Conservation (phyloP, 2,329 filamentous ascomycete genomes). For the Penicillium aurantiogriseum region DNA sequence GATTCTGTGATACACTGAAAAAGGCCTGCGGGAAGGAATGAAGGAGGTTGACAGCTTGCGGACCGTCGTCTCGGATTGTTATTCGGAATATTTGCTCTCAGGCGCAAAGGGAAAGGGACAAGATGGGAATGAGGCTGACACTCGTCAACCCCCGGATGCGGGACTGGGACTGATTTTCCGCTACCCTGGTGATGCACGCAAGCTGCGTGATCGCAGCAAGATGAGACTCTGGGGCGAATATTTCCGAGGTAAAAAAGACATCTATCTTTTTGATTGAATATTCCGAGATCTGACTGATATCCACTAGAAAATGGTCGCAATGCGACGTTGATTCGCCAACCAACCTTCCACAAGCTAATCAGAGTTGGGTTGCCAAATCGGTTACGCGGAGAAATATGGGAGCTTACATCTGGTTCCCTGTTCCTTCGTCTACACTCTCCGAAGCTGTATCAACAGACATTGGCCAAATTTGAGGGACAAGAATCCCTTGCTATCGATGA, state of each 20-base stretch:
- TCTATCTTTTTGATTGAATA: background rate
- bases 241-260: slow-evolving; percentile 55
- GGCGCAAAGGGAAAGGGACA: slow-evolving; percentile 44
- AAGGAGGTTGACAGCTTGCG: slow-evolving; percentile 84
- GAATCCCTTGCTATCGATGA: slow-evolving; percentile 96
- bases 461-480: slow-evolving; percentile 77
- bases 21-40: slow-evolving; percentile 79
- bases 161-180: slow-evolving; percentile 89
- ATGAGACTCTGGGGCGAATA: slow-evolving; percentile 98
- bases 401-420: slow-evolving; percentile 86
- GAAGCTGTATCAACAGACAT: slow-evolving; percentile 76
- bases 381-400: slow-evolving; percentile 91
- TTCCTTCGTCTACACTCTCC: slow-evolving; percentile 86
- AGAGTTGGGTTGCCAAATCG: slow-evolving; percentile 92
- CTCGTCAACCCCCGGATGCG: slow-evolving; percentile 72
- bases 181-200: slow-evolving; percentile 92
- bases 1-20: slow-evolving; percentile 97
- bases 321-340: slow-evolving; percentile 85
- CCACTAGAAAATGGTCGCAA: slow-evolving; percentile 82
- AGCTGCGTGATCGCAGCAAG: slow-evolving; percentile 90
- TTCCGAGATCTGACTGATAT: slow-evolving; percentile 11
- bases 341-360: slow-evolving; percentile 96
- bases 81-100: slow-evolving; percentile 77
- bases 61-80: slow-evolving; percentile 76
- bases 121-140: slow-evolving; percentile 51